These are phyloP conservation scores for Acanthamoeba culbertsoni DNA, from an alignment of 208 protist species.

Conservation along the genomic window DNA sequence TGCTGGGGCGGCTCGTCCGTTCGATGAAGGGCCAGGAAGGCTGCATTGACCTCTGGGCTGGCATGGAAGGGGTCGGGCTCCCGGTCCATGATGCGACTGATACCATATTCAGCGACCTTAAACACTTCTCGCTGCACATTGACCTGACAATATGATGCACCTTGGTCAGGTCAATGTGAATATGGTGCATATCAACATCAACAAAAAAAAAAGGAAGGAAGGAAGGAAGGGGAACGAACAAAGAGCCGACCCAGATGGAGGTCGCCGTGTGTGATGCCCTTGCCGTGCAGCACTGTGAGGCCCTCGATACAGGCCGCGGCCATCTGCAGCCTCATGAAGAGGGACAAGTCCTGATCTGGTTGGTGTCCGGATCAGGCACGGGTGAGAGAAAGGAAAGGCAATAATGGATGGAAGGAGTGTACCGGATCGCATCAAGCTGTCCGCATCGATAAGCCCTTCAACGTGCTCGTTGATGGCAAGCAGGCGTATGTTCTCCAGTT, in stretches of 20 bases:
- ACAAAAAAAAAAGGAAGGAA: too few relatives aligned
- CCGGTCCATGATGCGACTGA: slow-evolving; percentile 7
- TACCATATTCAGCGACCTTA: background rate
- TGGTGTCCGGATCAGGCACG: background rate
- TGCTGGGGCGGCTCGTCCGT: background rate
- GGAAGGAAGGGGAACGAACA: background rate
- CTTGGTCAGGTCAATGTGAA: background rate
- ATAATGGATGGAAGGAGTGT: background rate
- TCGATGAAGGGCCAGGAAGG: background rate
- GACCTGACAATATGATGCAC: background rate
- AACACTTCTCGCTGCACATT: background rate
- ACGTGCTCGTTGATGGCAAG: slow-evolving; percentile 1
- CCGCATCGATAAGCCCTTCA: background rate
- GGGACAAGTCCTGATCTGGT: background rate
- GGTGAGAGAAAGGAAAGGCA: background rate
- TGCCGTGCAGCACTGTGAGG: background rate
- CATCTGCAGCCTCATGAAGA: background rate
- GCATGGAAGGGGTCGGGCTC: background rate
- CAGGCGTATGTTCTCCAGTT: background rate
- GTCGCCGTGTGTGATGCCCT: background rate
- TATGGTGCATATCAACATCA: too few relatives aligned
- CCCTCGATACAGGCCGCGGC: background rate
- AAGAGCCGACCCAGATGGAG: background rate
- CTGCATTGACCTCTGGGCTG: background rate
- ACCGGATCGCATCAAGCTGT: slow-evolving; percentile 1